Evolutionary conservation across 352 stramenopile genomes (phyloP).

Genomic region (Globisporangium carolinianum): DNA sequence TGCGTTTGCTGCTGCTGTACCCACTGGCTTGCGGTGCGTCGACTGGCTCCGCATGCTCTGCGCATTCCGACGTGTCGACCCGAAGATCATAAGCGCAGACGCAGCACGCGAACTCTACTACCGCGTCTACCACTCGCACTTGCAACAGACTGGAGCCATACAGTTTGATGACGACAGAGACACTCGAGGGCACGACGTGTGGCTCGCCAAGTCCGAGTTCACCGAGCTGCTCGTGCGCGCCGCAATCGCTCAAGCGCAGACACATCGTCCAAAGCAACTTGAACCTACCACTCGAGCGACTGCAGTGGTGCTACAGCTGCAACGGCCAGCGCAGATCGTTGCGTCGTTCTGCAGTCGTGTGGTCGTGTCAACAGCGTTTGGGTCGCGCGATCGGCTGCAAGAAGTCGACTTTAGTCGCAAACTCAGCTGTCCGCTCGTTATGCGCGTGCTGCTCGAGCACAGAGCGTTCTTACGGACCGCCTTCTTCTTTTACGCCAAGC

Average conservation of each 20-base stretch:
- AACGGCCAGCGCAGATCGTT: slow-evolving; percentile 26
- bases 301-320: background rate
- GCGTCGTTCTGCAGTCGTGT: slow-evolving; percentile 33
- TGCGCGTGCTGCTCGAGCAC: slow-evolving; percentile 40
- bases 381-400: slow-evolving; percentile 6
- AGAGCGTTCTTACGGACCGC: slow-evolving; percentile 41
- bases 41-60: slow-evolving; percentile 29
- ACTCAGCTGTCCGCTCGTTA: slow-evolving; percentile 34
- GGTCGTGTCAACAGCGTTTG: slow-evolving; percentile 17
- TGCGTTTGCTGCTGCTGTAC: slow-evolving; percentile 14
- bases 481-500: slow-evolving; percentile 54
- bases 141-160: too few relatives aligned
- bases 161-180: background rate
- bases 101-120: slow-evolving; percentile 4
- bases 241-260: slow-evolving; percentile 1
- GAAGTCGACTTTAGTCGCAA: slow-evolving; percentile 34
- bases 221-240: slow-evolving; percentile 10
- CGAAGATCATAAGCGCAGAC: slow-evolving; percentile 13
- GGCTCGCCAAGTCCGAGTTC: slow-evolving; percentile 12
- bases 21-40: slow-evolving; percentile 7
- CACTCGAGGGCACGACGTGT: slow-evolving; percentile 1
- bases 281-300: background rate
- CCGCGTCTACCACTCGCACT: background rate
- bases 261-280: background rate
- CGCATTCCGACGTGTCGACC: slow-evolving; percentile 24